These are phyloP conservation scores for Chamaecyparis obtusa DNA, from an alignment of 75 land plant genomes.

Conservation along the genomic window DNA sequence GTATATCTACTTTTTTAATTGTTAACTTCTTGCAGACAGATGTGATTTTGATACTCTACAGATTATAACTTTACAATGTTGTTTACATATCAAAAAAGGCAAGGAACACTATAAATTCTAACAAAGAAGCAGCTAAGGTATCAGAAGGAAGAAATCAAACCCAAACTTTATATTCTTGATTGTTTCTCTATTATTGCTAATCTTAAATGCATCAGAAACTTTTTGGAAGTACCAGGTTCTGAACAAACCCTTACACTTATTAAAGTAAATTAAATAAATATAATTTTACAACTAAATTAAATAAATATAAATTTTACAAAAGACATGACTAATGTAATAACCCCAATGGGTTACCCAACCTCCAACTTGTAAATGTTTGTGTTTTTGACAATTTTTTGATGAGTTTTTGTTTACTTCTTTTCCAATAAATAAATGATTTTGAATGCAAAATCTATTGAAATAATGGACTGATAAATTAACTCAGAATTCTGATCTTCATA, in stretches of 20 bases:
- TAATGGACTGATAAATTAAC: too few species aligned
- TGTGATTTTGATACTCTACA: background rate
- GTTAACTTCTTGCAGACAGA: background rate
- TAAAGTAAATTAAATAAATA: too few species aligned
- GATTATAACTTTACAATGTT: background rate
- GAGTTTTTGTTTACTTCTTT: too few species aligned
- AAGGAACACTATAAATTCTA: background rate
- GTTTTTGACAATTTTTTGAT: too few species aligned
- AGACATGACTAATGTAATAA: too few species aligned
- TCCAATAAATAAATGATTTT: too few species aligned
- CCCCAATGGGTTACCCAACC: too few species aligned
- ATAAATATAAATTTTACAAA: too few species aligned
- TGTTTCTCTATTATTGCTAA: background rate
- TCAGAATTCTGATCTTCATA: too few species aligned
- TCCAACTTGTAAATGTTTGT: too few species aligned
- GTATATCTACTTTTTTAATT: conserved; percentile 26
- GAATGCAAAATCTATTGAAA: too few species aligned
- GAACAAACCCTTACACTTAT: background rate
- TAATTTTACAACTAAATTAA: too few species aligned
- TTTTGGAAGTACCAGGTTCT: background rate
- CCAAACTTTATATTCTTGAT: background rate
- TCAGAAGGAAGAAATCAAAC: background rate
- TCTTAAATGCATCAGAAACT: background rate
- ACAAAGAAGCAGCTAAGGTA: background rate
- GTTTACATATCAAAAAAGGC: background rate